These are phyloP conservation scores for Drechslerella dactyloides DNA, from an alignment of 2,329 filamentous ascomycete species.

Conservation along the genomic window DNA sequence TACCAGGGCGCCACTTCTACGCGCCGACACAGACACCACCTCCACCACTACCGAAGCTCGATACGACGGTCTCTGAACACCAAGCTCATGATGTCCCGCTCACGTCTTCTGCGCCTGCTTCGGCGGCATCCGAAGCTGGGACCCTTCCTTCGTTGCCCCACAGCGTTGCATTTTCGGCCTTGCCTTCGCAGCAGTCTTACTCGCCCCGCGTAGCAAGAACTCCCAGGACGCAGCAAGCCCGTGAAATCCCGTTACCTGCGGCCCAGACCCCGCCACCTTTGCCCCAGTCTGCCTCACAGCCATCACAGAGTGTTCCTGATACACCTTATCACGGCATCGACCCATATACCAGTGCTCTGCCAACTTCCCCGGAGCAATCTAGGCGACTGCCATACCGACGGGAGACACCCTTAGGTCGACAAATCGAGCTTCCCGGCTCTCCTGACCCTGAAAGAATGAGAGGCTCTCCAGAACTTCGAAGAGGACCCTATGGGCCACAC, in stretches of 20 bases:
- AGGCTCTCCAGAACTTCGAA: slow-evolving; percentile 36
- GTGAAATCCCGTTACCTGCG: slow-evolving; percentile 20
- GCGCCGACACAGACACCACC: not conserved
- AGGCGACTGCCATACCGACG: slow-evolving; percentile 32
- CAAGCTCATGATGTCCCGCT: slow-evolving; percentile 11
- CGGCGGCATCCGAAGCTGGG: slow-evolving; percentile 22
- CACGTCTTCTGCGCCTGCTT: slow-evolving; percentile 17
- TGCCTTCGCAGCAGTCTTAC: slow-evolving; percentile 13
- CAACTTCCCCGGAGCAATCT: slow-evolving; percentile 33
- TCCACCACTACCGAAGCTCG: not conserved
- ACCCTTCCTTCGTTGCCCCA: slow-evolving; percentile 35
- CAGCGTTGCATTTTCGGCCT: slow-evolving; percentile 24
- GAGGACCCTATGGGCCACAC: slow-evolving; percentile 21
- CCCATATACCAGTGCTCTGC: slow-evolving; percentile 21
- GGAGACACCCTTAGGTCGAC: slow-evolving; percentile 42
- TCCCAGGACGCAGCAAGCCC: slow-evolving; percentile 14
- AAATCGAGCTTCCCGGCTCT: slow-evolving; percentile 40
- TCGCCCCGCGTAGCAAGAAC: slow-evolving; percentile 14
- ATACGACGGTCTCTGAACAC: not conserved
- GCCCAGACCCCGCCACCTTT: slow-evolving; percentile 17
- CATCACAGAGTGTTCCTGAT: slow-evolving; percentile 26
- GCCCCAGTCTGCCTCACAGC: slow-evolving; percentile 24
- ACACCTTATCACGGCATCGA: slow-evolving; percentile 23
- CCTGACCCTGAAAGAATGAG: slow-evolving; percentile 40
- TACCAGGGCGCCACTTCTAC: not conserved